These are phyloP conservation scores for Syzygium aromaticum DNA, from an alignment of 345 rosid species.

Conservation along the genomic window DNA sequence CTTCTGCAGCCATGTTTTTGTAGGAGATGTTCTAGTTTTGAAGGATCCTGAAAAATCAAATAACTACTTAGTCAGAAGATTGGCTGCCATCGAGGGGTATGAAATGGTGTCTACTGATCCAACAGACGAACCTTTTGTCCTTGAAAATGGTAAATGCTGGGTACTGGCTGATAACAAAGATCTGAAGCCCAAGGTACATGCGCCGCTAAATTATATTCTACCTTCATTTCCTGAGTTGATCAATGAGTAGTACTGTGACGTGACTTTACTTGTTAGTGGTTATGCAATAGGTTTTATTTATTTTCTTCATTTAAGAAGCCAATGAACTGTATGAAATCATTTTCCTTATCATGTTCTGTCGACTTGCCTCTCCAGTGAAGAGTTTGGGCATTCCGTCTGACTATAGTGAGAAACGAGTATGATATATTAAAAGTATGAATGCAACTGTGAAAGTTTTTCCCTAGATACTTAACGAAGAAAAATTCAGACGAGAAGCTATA, in stretches of 20 bases:
- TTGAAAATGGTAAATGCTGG: slow-evolving; percentile 82
- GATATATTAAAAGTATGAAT: background rate
- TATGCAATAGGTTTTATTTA: background rate
- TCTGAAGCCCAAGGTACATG: slow-evolving; percentile 68
- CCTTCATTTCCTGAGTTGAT: background rate
- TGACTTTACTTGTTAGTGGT: background rate
- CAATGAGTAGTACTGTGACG: background rate
- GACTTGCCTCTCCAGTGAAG: background rate
- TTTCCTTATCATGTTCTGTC: background rate
- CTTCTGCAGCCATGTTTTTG: slow-evolving; percentile 45
- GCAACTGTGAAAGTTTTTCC: background rate
- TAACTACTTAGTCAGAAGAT: slow-evolving; percentile 63
- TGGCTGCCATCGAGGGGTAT: slow-evolving; percentile 76
- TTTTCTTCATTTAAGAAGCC: background rate
- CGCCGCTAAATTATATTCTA: background rate
- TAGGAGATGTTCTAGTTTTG: slow-evolving; percentile 91
- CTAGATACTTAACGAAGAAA: background rate
- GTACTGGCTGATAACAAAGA: slow-evolving; percentile 74
- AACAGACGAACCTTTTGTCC: slow-evolving; percentile 82
- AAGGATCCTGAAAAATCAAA: slow-evolving; percentile 67
- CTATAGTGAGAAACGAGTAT: background rate
- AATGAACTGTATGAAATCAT: background rate
- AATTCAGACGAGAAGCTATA: background rate
- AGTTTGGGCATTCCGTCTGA: background rate
- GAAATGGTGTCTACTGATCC: slow-evolving; percentile 79